Evolutionary conservation across 768 basidiomycete genomes (phyloP).

Genomic region (Mycena vitilis): DNA sequence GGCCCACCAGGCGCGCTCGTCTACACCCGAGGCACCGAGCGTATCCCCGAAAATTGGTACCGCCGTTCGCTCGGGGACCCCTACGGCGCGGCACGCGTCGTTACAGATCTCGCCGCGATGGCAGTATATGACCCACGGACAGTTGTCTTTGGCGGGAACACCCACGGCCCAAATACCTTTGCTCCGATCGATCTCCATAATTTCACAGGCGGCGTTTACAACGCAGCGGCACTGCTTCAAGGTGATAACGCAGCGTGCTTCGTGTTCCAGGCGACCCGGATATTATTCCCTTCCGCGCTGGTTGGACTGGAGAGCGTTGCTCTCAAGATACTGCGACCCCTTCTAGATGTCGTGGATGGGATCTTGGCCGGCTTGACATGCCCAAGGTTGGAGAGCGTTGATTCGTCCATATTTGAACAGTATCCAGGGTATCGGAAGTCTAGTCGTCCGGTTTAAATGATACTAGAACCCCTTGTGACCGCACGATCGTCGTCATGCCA

Average conservation of each 20-base stretch:
- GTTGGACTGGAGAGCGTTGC: not conserved
- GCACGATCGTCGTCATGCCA: too few species aligned
- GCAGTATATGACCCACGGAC: not conserved
- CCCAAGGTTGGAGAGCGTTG: not conserved
- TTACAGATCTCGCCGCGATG: not conserved
- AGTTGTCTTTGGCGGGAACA: not conserved
- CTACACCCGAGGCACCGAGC: not conserved
- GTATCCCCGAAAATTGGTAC: constrained; percentile 1
- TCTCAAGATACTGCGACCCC: not conserved
- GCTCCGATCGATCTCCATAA: not conserved
- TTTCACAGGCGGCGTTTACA: not conserved
- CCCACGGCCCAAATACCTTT: not conserved
- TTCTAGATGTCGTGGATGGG: not conserved
- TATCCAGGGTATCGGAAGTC: constrained; percentile 9
- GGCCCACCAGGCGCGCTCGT: not conserved
- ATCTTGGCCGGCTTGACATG: not conserved
- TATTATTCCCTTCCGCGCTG: not conserved
- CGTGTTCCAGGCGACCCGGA: constrained; percentile 2
- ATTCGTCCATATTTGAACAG: constrained; percentile 1
- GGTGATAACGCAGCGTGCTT: constrained; percentile 8
- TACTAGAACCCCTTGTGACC: too few species aligned
- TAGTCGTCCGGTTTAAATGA: not conserved
- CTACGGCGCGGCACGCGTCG: not conserved
- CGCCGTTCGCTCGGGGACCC: not conserved
- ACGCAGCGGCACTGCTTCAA: not conserved